Evolutionary conservation across 768 basidiomycete species (phyloP), one percentile per base, ranked within the genome.

Genomic region (Rhizopogon vinicolor): DNA sequence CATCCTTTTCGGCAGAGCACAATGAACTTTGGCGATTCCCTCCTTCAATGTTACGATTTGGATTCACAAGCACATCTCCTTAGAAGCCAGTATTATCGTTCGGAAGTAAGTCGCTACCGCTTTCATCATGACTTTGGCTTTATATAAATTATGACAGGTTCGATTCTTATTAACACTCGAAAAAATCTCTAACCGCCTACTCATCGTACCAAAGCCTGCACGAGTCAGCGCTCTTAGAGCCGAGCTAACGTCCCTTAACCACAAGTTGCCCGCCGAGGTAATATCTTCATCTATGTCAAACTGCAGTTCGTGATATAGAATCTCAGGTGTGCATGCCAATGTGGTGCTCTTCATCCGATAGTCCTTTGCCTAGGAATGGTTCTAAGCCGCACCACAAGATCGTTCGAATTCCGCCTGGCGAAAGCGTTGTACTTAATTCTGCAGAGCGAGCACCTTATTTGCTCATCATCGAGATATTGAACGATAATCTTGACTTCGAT

Each of bases 391-490:
- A 98, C 68, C 94, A 98, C 68, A 87, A 93, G 42, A 92, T 99
- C 51, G 94, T 98, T 50, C 86, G 97, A 60, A 96, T 99, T 65
- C 95, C 96, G 10, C 96, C 97, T 3, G 93, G 95, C 13, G 97
- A 99, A 75, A 90, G 92, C 54, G 97, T 98, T 44, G 97, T 98
- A 9, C 80, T 99, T 28, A 99, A 99, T 68, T 98, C 96, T 18
- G 97, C 97, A 3, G 95, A 99, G 71, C 83, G 91, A 37, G 94
- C 93, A 0, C 97, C 97, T 5, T 99, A 91, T 67, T 78, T 99
- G 18, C 81, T 99, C 22, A 79, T 95, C 58, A 83, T 98, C 55
- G 97, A 99, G 71, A 87, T 98, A 44, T 77, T 98, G 31, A 82
- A 85, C 58, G 86, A 85, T 33, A 96, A 98, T 62, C 80, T 99